Conservation (phyloP, 2,329 filamentous ascomycete species). For the Alternaria hordeiaustralica region DNA sequence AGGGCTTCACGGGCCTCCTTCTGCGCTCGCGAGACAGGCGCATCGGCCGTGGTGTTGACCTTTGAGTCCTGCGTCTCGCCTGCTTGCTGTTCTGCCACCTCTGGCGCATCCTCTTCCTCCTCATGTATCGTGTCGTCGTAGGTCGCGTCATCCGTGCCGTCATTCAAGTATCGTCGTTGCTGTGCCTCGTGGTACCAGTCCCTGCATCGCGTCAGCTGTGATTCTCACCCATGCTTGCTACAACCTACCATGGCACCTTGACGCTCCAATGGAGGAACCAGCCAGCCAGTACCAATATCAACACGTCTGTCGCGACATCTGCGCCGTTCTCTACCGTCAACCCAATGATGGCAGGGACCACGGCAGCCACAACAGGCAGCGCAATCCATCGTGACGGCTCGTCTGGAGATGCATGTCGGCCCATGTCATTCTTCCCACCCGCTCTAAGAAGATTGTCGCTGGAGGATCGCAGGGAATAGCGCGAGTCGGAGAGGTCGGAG, state of each 20-base stretch:
- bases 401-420: slow-evolving; percentile 46
- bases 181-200: slow-evolving; percentile 62
- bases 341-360: slow-evolving; percentile 85
- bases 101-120: slow-evolving; percentile 35
- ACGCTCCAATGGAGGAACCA: slow-evolving; percentile 94
- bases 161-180: slow-evolving; percentile 39
- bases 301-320: slow-evolving; percentile 81
- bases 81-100: slow-evolving; percentile 14
- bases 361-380: slow-evolving; percentile 80
- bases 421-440: slow-evolving; percentile 35
- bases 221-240: neutral
- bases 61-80: slow-evolving; percentile 15
- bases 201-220: slow-evolving; percentile 37
- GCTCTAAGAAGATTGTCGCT: slow-evolving; percentile 72
- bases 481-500: slow-evolving; percentile 77
- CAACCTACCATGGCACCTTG: slow-evolving; percentile 78
- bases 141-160: slow-evolving; percentile 24
- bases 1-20: slow-evolving; percentile 67
- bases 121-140: slow-evolving; percentile 37
- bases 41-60: neutral
- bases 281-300: slow-evolving; percentile 78
- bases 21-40: slow-evolving; percentile 24
- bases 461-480: slow-evolving; percentile 67
- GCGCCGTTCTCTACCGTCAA: slow-evolving; percentile 85
- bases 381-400: slow-evolving; percentile 77